A percentile compares a stretch with the other conserved stretches of the same genome.
phyloP scores from a whole-genome alignment of 306 rosid genomes.

The Glycine soja region DNA sequence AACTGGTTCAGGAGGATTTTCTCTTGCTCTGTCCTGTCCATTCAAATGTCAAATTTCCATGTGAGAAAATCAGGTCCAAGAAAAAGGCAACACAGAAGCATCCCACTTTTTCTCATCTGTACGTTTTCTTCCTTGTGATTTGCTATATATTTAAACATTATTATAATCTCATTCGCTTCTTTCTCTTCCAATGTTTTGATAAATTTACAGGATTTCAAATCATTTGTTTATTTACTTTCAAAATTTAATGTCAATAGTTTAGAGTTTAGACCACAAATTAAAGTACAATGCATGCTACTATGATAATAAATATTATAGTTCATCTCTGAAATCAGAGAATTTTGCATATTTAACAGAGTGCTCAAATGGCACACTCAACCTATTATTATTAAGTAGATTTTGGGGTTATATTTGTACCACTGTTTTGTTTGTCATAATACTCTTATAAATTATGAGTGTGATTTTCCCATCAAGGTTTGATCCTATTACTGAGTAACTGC shows the following conservation, averaged over 20 bases:
- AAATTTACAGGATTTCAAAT: neutral
- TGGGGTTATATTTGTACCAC: neutral
- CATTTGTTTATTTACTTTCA: slow-evolving; percentile 5
- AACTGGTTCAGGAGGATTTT: slow-evolving; percentile 64
- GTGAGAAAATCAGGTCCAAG: slow-evolving; percentile 61
- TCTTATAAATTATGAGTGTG: neutral
- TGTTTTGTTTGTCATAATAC: neutral
- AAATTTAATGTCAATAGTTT: neutral
- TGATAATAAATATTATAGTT: neutral
- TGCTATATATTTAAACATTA: slow-evolving; percentile 13
- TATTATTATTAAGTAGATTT: slow-evolving; percentile 18
- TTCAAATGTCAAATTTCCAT: slow-evolving; percentile 68
- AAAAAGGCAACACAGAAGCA: slow-evolving; percentile 47
- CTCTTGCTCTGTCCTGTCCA: slow-evolving; percentile 88
- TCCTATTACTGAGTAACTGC: slow-evolving; percentile 32
- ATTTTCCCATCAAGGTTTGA: neutral
- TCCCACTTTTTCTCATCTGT: slow-evolving; percentile 45
- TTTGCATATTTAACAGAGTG: neutral
- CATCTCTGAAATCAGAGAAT: neutral
- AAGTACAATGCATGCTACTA: neutral
- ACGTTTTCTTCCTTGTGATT: slow-evolving; percentile 35
- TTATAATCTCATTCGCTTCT: neutral
- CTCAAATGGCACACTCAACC: neutral
- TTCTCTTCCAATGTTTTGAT: neutral
- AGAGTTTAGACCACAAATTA: neutral